phyloP scores from a whole-genome alignment of 2,329 filamentous ascomycete species.

The Calonectria multiphialidica region DNA sequence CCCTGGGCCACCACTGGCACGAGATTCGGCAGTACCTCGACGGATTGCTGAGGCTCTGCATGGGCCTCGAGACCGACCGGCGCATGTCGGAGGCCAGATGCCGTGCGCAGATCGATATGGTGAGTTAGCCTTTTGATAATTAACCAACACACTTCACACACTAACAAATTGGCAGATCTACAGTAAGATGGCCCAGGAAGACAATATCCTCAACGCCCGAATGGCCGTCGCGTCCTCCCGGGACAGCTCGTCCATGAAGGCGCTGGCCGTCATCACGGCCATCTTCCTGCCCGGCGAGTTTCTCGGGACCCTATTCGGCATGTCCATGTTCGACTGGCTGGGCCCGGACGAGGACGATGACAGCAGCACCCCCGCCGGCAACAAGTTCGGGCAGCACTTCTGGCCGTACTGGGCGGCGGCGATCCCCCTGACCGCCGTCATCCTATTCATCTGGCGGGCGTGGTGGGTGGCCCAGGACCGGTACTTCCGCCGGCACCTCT shows the following conservation, averaged over 20 bases:
- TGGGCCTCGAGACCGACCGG: conserved; percentile 58
- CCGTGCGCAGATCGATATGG: conserved; percentile 60
- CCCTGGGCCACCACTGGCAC: conserved; percentile 56
- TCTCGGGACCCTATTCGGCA: conserved; percentile 59
- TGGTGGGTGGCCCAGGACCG: conserved; percentile 63
- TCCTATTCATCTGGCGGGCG: conserved; percentile 56
- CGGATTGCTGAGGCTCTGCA: conserved; percentile 56
- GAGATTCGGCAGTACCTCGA: conserved; percentile 61
- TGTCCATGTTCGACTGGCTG: conserved; percentile 62
- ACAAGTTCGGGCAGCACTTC: conserved; percentile 54
- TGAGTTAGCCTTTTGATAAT: conserved; percentile 36
- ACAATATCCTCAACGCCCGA: conserved; percentile 58
- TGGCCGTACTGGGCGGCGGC: conserved; percentile 62
- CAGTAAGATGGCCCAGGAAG: conserved; percentile 62
- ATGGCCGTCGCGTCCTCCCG: conserved; percentile 55
- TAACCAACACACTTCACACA: not conserved
- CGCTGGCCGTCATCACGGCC: conserved; percentile 60
- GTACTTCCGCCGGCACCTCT: conserved; percentile 59
- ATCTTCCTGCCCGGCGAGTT: conserved; percentile 62
- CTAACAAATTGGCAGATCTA: conserved; percentile 52
- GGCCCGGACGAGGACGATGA: conserved; percentile 47
- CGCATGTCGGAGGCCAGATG: conserved; percentile 60
- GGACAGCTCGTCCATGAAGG: conserved; percentile 62
- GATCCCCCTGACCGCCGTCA: conserved; percentile 56
- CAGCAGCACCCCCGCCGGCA: not conserved